Percentiles rank a stretch among this genome's conserved stretches.
Evolutionary conservation across 2,329 filamentous ascomycete species (phyloP).

Genomic region (Verticillium longisporum): DNA sequence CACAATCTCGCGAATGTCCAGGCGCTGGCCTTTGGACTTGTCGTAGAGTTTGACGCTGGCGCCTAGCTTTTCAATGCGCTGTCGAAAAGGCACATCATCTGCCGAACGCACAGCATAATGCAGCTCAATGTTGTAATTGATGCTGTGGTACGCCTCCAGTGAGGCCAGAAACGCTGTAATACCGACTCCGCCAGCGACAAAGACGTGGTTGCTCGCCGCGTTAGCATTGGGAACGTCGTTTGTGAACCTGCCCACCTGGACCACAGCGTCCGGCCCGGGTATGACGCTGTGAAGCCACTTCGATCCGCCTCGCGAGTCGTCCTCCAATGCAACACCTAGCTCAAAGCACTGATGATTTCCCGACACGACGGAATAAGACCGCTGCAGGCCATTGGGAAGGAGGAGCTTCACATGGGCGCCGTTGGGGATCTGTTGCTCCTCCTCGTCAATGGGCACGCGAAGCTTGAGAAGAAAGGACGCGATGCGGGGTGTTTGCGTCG

Average conservation of each 20-base stretch:
- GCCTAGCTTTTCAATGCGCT: constrained; percentile 34
- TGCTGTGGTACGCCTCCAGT: constrained; percentile 30
- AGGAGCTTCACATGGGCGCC: constrained; percentile 52
- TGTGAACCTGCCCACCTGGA: constrained; percentile 46
- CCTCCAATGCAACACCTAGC: constrained; percentile 51
- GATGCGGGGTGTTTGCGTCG: constrained; percentile 41
- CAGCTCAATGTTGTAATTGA: constrained; percentile 43
- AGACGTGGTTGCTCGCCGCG: constrained; percentile 50
- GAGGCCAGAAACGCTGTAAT: constrained; percentile 57
- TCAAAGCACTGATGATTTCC: constrained; percentile 43
- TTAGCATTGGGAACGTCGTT: constrained; percentile 35
- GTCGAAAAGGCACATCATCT: constrained; percentile 47
- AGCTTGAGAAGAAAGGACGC: constrained; percentile 46
- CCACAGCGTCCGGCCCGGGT: constrained; percentile 33
- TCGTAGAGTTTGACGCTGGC: constrained; percentile 45
- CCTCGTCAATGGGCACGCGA: constrained; percentile 23
- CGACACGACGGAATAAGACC: constrained; percentile 54
- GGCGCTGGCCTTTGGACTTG: constrained; percentile 38
- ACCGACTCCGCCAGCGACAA: constrained; percentile 59
- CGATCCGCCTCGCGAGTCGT: constrained; percentile 53
- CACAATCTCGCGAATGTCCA: constrained; percentile 44
- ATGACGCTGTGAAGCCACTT: constrained; percentile 45
- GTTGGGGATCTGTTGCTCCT: constrained; percentile 14
- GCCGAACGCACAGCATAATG: constrained; percentile 51
- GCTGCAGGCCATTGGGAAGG: constrained; percentile 47